Evolutionary conservation across 2,329 filamentous ascomycete species (phyloP).

Genomic region (Pezicula rhizophila): DNA sequence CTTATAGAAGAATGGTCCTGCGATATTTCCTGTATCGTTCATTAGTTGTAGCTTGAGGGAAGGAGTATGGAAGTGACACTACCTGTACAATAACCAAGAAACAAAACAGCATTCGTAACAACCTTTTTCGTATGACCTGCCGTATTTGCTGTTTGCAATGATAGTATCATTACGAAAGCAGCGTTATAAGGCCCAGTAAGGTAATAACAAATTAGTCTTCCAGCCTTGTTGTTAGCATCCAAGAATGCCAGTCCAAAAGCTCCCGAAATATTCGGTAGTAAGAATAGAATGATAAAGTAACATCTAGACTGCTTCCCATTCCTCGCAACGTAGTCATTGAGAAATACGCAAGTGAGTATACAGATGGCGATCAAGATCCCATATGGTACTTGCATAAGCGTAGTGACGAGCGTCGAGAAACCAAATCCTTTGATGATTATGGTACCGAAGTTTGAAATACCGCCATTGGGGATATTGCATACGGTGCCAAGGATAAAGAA

Average conservation of each 20-base stretch:
- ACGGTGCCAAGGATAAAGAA: slow-evolving; percentile 43
- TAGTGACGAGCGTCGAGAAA: slow-evolving; percentile 45
- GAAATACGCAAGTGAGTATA: slow-evolving; percentile 49
- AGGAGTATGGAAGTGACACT: neutral
- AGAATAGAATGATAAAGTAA: slow-evolving; percentile 41
- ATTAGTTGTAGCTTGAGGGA: neutral
- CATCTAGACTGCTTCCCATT: slow-evolving; percentile 36
- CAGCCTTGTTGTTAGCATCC: slow-evolving; percentile 33
- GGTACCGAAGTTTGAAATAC: slow-evolving; percentile 50
- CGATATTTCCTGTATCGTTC: slow-evolving; percentile 30
- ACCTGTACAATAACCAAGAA: slow-evolving; percentile 33
- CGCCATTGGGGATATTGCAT: slow-evolving; percentile 48
- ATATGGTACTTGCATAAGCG: slow-evolving; percentile 46
- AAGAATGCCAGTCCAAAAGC: slow-evolving; percentile 47
- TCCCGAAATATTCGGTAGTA: slow-evolving; percentile 46
- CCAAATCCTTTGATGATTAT: slow-evolving; percentile 51
- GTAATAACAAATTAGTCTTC: slow-evolving; percentile 44
- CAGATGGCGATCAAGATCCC: slow-evolving; percentile 51
- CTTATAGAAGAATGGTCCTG: slow-evolving; percentile 55
- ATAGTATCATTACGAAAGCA: slow-evolving; percentile 43
- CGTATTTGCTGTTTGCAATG: slow-evolving; percentile 18
- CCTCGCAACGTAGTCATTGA: slow-evolving; percentile 41
- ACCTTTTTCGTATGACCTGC: slow-evolving; percentile 40
- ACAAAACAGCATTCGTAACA: slow-evolving; percentile 34
- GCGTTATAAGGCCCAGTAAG: slow-evolving; percentile 47